Conservation (phyloP, 768 basidiomycete species). For the Russula lepida region DNA sequence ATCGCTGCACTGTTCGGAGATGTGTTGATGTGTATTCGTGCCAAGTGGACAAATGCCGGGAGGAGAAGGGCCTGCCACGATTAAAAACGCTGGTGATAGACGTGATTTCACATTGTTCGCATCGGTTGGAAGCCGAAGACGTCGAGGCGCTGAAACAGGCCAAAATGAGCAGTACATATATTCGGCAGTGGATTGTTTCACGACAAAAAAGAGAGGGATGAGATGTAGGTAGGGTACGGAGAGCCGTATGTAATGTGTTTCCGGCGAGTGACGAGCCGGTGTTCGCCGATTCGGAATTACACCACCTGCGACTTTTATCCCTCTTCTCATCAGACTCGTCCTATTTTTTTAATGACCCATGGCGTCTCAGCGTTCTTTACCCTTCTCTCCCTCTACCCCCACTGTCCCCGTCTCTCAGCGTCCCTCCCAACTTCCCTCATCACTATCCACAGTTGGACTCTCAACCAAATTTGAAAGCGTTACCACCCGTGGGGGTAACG, state of each 20-base stretch:
- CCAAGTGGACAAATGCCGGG: slow-evolving; percentile 57
- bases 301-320: too few relatives aligned
- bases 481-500: slow-evolving; percentile 3
- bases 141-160: slow-evolving; percentile 58
- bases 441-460: slow-evolving; percentile 19
- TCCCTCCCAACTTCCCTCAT: slow-evolving; percentile 20
- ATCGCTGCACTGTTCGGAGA: background rate
- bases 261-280: background rate
- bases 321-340: background rate
- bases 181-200: slow-evolving; percentile 75
- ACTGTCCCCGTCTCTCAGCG: slow-evolving; percentile 15
- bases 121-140: slow-evolving; percentile 56
- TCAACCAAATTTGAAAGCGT: slow-evolving; percentile 17
- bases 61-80: slow-evolving; percentile 45
- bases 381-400: slow-evolving; percentile 19
- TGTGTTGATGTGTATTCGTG: background rate
- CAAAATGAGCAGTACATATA: slow-evolving; percentile 94
- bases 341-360: slow-evolving; percentile 1
- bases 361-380: slow-evolving; percentile 22
- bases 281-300: too few relatives aligned
- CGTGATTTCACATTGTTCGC: slow-evolving; percentile 67
- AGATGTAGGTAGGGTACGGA: background rate
- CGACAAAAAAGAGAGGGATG: slow-evolving; percentile 1
- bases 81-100: slow-evolving; percentile 75
- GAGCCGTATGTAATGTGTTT: too few relatives aligned